Evolutionary conservation across 768 basidiomycete genomes (phyloP), one percentile per base, ranked within the genome.

Genomic region (Pholiota conissans): DNA sequence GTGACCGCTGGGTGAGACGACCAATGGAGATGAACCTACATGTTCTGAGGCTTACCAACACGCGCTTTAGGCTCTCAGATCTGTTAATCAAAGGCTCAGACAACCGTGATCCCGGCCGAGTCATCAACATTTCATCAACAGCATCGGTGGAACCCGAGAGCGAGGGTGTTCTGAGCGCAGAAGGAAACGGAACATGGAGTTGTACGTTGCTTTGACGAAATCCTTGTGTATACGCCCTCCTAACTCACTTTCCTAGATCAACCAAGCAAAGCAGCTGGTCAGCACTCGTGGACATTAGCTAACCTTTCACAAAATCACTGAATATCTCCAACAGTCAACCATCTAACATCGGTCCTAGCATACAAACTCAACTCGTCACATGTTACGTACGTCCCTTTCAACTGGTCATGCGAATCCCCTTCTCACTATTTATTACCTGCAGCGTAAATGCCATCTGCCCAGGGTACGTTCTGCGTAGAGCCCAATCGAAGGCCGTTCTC

Each of bases 371-470:
- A 74, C 6, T 74, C 74, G 7, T 72, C 71, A 10, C 79, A 81
- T 59, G 82, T 93, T 71, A 90, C 86, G 87, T 90, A 72, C 16
- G 87, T 79, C 2, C 48, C 13, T 18, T 3, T 32, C 20, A 14
- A 30, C 34, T 35, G 10, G 5, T 13, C 16, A 35, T 37, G 28
- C 34, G n/a, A 26, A 28, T 28, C 24, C 20, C 29, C 5, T 28
- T 3, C 18, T 55, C 9, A 6, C 26, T 35, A 47, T 26, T 32
- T 18, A 18, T 7, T 14, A 18, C 27, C 45, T 42, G 5, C 60
- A 91, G 89, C 54, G 90, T 93, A 4, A 94, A 94, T 62, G 90
- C 91, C 2, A 91, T 93, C 51, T 81, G 87, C 39, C 91, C 91
- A 0, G 91, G 91, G 90, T 90, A 73, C 40, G 55, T 27, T 24